Conservation (phyloP, 2,329 filamentous ascomycete genomes). For the Stagonosporopsis cucurbitacearum region DNA sequence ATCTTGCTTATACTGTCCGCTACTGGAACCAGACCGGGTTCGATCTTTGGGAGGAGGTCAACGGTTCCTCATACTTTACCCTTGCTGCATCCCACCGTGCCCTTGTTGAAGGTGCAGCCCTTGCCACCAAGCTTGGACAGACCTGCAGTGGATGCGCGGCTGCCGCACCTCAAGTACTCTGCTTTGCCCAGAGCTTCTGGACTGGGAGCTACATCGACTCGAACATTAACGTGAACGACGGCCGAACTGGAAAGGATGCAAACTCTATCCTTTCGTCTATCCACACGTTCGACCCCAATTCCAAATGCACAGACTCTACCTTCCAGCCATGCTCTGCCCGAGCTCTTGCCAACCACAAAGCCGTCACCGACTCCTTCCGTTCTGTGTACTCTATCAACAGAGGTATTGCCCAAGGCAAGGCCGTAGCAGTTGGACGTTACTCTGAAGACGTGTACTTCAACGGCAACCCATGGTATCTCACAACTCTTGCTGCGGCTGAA, state of each 20-base stretch:
- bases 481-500: conserved; percentile 78
- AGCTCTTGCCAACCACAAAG: conserved; percentile 75
- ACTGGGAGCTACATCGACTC: conserved; percentile 68
- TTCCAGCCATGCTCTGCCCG: conserved; percentile 76
- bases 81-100: conserved; percentile 71
- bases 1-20: conserved; percentile 75
- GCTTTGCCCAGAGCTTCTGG: conserved; percentile 80
- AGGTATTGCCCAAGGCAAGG: conserved; percentile 65
- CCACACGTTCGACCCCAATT: conserved; percentile 69
- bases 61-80: conserved; percentile 81
- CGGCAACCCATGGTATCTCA: conserved; percentile 82
- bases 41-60: conserved; percentile 85
- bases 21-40: conserved; percentile 69
- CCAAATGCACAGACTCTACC: conserved; percentile 70
- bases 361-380: conserved; percentile 77
- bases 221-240: conserved; percentile 67
- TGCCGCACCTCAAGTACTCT: conserved; percentile 73
- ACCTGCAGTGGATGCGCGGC: conserved; percentile 66
- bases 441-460: conserved; percentile 72
- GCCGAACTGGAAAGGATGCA: conserved; percentile 72
- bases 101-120: conserved; percentile 66
- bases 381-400: conserved; percentile 72
- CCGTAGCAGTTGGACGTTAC: conserved; percentile 56
- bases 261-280: conserved; percentile 68
- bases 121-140: conserved; percentile 69